Evolutionary conservation across 768 basidiomycete species (phyloP).

Genomic region (Tricholoma bakamatsutake): DNA sequence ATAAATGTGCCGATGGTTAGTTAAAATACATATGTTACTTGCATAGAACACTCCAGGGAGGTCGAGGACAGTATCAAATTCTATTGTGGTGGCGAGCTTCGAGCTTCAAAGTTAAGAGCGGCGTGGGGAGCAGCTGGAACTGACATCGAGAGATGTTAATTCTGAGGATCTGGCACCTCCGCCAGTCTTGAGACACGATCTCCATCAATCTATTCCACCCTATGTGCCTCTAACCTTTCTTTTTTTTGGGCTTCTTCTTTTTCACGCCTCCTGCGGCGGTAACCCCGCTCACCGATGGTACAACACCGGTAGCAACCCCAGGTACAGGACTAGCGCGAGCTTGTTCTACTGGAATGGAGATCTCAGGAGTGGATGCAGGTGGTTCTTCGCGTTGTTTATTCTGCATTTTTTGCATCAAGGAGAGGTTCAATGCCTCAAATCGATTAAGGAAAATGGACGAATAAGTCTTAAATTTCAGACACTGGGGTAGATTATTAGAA

Average conservation of each 20-base stretch:
- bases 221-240: slow-evolving; percentile 38
- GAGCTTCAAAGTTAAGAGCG: not conserved
- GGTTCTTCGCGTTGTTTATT: slow-evolving; percentile 43
- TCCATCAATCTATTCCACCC: not conserved
- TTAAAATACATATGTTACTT: not conserved
- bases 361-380: slow-evolving; percentile 17
- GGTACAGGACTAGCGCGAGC: slow-evolving; percentile 23
- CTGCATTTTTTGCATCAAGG: slow-evolving; percentile 83
- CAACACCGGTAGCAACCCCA: slow-evolving; percentile 27
- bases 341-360: slow-evolving; percentile 16
- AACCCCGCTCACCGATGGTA: slow-evolving; percentile 19
- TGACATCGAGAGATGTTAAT: slow-evolving; percentile 2
- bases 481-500: slow-evolving; percentile 40
- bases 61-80: not conserved
- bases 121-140: slow-evolving; percentile 3
- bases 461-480: slow-evolving; percentile 93
- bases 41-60: not conserved
- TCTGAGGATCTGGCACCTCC: not conserved
- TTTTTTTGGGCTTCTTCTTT: slow-evolving; percentile 84
- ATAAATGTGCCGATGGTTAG: not conserved
- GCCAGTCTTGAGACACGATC: not conserved
- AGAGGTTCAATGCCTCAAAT: slow-evolving; percentile 87
- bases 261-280: slow-evolving; percentile 57
- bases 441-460: slow-evolving; percentile 95
- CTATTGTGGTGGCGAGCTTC: not conserved